Evolutionary conservation across 768 basidiomycete genomes (phyloP).

Genomic region (Pleurotus ostreatus): DNA sequence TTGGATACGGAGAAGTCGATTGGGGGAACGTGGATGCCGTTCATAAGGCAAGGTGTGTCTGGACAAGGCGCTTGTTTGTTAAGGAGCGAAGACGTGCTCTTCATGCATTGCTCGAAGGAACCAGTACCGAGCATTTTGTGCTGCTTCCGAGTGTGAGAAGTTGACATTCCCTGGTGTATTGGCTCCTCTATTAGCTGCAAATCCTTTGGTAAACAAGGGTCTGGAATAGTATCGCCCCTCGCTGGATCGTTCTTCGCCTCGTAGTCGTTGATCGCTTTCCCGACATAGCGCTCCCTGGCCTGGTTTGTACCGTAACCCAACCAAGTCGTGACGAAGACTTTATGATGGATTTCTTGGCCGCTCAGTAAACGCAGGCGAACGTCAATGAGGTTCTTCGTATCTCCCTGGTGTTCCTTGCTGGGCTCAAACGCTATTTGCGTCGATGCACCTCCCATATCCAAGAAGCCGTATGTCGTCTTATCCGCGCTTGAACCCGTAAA

Average conservation of each 20-base stretch:
- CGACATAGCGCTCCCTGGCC: slow-evolving; percentile 91
- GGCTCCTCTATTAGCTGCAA: slow-evolving; percentile 60
- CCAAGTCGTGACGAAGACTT: slow-evolving; percentile 98
- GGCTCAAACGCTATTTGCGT: slow-evolving; percentile 99
- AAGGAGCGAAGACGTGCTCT: slow-evolving; percentile 67
- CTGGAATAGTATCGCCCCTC: slow-evolving; percentile 49
- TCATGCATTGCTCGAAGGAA: slow-evolving; percentile 82
- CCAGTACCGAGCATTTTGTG: slow-evolving; percentile 82
- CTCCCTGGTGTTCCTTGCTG: slow-evolving; percentile 47
- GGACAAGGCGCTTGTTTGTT: slow-evolving; percentile 84
- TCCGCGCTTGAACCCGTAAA: slow-evolving; percentile 57
- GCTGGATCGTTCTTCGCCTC: slow-evolving; percentile 29
- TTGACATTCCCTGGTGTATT: slow-evolving; percentile 33
- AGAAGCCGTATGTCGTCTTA: slow-evolving; percentile 90
- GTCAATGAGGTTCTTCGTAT: slow-evolving; percentile 64
- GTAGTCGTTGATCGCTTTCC: slow-evolving; percentile 56
- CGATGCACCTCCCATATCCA: slow-evolving; percentile 99
- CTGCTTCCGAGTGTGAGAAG: slow-evolving; percentile 41
- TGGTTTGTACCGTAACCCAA: slow-evolving; percentile 97
- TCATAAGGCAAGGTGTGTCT: slow-evolving; percentile 86
- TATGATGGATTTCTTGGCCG: slow-evolving; percentile 84
- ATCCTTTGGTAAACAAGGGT: slow-evolving; percentile 88
- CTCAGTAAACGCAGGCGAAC: slow-evolving; percentile 79
- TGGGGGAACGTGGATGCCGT: slow-evolving; percentile 88
- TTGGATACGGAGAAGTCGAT: slow-evolving; percentile 92